phyloP scores from a whole-genome alignment of 2,329 filamentous ascomycete genomes.

The Teratosphaeria viscida region DNA sequence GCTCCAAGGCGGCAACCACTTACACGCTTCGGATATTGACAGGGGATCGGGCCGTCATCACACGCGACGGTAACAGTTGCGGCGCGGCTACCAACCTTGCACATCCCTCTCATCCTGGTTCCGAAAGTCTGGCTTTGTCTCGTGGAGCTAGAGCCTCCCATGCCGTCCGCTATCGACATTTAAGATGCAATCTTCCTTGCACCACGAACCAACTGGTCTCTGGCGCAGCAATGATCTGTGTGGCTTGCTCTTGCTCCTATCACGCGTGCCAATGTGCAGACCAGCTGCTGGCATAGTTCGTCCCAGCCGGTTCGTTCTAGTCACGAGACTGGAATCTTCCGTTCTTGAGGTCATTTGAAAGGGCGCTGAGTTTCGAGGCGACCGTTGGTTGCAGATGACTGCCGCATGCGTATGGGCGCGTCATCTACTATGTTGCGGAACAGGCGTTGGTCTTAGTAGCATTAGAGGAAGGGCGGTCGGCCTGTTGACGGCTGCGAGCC shows the following conservation, averaged over 20 bases:
- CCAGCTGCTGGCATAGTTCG: not conserved
- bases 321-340: not conserved
- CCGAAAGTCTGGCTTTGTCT: not conserved
- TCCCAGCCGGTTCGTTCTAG: not conserved
- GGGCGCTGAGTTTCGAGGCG: not conserved
- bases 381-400: not conserved
- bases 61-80: not conserved
- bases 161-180: not conserved
- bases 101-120: not conserved
- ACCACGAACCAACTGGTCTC: not conserved
- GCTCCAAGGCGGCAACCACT: not conserved
- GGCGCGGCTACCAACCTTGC: not conserved
- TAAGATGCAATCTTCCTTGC: not conserved
- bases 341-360: not conserved
- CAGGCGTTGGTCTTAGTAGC: not conserved
- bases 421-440: not conserved
- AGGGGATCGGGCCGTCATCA: not conserved
- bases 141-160: not conserved
- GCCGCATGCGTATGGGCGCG: not conserved
- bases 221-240: not conserved
- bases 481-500: not conserved
- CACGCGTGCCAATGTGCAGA: not conserved
- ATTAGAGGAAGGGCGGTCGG: not conserved
- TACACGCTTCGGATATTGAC: not conserved
- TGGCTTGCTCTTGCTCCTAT: not conserved